Evolutionary conservation across 768 basidiomycete genomes (phyloP), one percentile per base, ranked within the genome.

Genomic region (Dioszegia aurantiaca): DNA sequence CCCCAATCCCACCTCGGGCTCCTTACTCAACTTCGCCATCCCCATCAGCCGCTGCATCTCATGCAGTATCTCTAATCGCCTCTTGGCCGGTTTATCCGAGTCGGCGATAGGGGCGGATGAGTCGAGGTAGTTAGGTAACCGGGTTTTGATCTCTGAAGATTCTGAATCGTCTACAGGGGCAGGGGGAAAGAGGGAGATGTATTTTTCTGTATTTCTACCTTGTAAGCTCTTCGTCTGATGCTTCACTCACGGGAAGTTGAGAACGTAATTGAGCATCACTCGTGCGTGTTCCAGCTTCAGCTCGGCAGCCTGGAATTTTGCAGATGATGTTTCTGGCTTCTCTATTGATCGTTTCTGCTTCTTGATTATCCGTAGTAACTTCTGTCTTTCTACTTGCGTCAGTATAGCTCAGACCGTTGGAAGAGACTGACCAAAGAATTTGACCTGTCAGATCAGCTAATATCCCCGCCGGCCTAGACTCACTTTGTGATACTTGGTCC

Each of bases 231-330:
- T n/a, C n/a, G n/a, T n/a, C n/a, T n/a, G 74, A 17, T 87, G 60
- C 1, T 37, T n/a, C 16, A 24, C 77, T 58, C 62, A 91, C 92
- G 75, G 73, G 55, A 69, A 76, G 53, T 74, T 61, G 28, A 91
- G 72, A 48, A 93, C 84, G 72, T 97, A 98, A 73, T 93, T 92
- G 43, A 95, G 80, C 72, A 94, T 90, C 14, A 93, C 82, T n/a
- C 93, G 82, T 16, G 89, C 79, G 56, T 85, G 82, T 9, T 78
- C 70, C 37, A 95, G 70, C 12, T 81, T 77, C 39, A 77, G 16
- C 45, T 41, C 37, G 14, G 53, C 23, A 12, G 45, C 41, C 24
- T 55, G 54, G 10, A 55, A 4, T 17, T 47, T 33, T 17, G 26
- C 14, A 0, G 36, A 45, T 10, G 36, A 31, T 21, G 36, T 27